Evolutionary conservation across 2,329 filamentous ascomycete genomes (phyloP), one percentile per base, ranked within the genome.

Genomic region (Colletotrichum noveboracense): DNA sequence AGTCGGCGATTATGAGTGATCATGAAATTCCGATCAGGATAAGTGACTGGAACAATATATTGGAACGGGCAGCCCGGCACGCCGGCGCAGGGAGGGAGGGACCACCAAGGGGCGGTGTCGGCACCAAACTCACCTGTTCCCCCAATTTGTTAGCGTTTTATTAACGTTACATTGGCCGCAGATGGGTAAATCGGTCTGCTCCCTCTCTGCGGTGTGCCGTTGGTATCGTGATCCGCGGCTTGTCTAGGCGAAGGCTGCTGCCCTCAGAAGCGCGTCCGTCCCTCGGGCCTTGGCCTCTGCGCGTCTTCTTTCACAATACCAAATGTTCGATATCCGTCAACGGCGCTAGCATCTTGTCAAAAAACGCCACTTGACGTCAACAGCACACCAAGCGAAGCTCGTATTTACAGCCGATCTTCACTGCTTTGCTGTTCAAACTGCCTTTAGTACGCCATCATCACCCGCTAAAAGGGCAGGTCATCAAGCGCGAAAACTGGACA

Each of bases 121-220:
- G 10, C 43, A 52, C 10, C 43, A 7, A 13, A 10, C 7, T 52
- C 43, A 48, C 43, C 43, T 48, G 32, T 38, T 34, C 55, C 56
- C n/a, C 43, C 64, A 43, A 60, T 52, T 34, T 64, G 58, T 65
- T 76, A 60, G 65, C 48, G 36, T 69, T 60, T 58, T 55, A 52
- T 73, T 58, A 69, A 74, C 34, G 58, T 76, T 69, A 69, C 70
- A 74, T 74, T 73, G 55, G n/a, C 21, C 43, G 43, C 43, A 52
- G n/a, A 52, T 21, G 43, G 43, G 43, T 48, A n/a, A 32, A 52
- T 52, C 65, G 43, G 28, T 32, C 24, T 43, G 32, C 28, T 61
- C 8, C 16, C 34, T 32, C 26, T 9, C 24, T 55, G 65, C 28
- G 24, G 48, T 52, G 43, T 52, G 43, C 43, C 43, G n/a, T 52